A percentile compares a stretch with the other conserved stretches of the same genome.
Evolutionary conservation across 176 grass and related monocot species (phyloP).

Genomic region (Eleusine indica): DNA sequence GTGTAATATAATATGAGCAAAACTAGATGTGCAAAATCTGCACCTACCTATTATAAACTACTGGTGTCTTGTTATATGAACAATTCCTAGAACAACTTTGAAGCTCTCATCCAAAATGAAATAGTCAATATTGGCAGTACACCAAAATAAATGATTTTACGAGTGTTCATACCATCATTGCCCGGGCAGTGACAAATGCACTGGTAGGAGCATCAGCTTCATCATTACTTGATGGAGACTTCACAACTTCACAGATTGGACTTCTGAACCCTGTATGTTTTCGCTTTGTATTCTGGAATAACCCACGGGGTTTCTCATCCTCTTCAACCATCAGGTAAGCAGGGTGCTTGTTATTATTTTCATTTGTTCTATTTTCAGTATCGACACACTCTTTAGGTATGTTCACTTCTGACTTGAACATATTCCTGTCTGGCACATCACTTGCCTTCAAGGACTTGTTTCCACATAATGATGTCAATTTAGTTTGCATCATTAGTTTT

Average conservation of each 20-base stretch:
- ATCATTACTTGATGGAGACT: constrained; percentile 81
- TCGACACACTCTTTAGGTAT: constrained; percentile 47
- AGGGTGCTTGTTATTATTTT: constrained; percentile 47
- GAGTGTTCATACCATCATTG: constrained; percentile 71
- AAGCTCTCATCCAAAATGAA: constrained; percentile 25
- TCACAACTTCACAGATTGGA: constrained; percentile 74
- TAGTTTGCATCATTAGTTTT: constrained; percentile 69
- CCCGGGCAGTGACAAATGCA: constrained; percentile 82
- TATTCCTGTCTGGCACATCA: constrained; percentile 53
- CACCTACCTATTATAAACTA: not conserved
- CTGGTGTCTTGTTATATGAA: constrained; percentile 11
- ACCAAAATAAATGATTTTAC: constrained; percentile 14
- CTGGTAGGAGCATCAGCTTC: constrained; percentile 57
- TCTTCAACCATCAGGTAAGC: constrained; percentile 50
- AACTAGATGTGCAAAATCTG: not conserved
- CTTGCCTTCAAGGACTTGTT: constrained; percentile 58
- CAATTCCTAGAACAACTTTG: not conserved
- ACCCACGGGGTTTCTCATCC: constrained; percentile 52
- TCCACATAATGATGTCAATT: constrained; percentile 67
- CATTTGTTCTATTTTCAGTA: constrained; percentile 60
- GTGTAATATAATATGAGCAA: not conserved
- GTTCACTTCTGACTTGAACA: constrained; percentile 54
- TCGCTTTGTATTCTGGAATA: constrained; percentile 58
- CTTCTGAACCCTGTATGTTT: constrained; percentile 81
- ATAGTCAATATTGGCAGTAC: not conserved